A percentile compares a stretch with the other conserved stretches of the same genome.
Evolutionary conservation across 208 protist genomes (phyloP).

Genomic region (Acanthamoeba castellanii): DNA sequence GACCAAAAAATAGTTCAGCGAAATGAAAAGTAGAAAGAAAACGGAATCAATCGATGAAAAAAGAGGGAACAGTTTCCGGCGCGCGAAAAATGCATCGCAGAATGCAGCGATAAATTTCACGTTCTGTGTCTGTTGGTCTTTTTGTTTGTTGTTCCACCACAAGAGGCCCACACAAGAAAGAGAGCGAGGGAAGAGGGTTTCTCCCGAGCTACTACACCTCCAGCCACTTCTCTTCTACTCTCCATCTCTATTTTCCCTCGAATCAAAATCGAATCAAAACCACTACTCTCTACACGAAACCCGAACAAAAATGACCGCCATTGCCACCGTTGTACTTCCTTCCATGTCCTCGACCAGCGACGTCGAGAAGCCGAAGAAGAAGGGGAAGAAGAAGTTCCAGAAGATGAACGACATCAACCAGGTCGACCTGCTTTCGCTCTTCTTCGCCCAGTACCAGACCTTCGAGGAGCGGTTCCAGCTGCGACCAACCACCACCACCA

Average conservation of each 20-base stretch:
- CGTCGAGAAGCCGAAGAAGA: not conserved
- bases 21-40: too few species aligned
- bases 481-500: not conserved
- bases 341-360: not conserved
- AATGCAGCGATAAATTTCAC: not conserved
- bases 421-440: not conserved
- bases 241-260: too few species aligned
- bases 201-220: too few species aligned
- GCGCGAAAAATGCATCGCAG: not conserved
- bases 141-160: not conserved
- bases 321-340: too few species aligned
- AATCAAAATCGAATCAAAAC: too few species aligned
- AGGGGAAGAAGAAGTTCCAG: not conserved
- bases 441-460: conserved; percentile 65
- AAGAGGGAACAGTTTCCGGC: not conserved
- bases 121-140: not conserved
- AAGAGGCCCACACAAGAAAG: not conserved
- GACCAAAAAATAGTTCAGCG: not conserved
- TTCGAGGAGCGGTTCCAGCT: not conserved
- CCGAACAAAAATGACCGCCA: too few species aligned
- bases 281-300: too few species aligned
- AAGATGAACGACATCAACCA: not conserved
- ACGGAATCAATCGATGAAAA: not conserved
- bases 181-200: not conserved
- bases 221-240: too few species aligned